A percentile compares a stretch with the other conserved stretches of the same genome.
Evolutionary conservation across 495 filamentous ascomycete species (phyloP).

Genomic region (Amniculicola lignicola): DNA sequence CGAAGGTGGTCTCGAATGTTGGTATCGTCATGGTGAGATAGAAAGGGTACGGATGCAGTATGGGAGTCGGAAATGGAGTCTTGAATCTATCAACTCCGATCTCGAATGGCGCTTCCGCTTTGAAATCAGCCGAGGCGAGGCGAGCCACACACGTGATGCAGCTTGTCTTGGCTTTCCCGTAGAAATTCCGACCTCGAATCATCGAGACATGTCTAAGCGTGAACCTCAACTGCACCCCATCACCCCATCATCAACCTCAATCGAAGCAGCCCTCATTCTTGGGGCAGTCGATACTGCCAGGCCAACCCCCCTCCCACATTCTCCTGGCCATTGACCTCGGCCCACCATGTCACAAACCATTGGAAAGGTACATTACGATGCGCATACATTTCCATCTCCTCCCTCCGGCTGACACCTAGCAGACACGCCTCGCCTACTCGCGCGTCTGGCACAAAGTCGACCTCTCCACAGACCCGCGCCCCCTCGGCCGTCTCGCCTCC

Average conservation of each 20-base stretch:
- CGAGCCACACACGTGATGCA: constrained; percentile 3
- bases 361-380: constrained; percentile 53
- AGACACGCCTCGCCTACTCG: constrained; percentile 96
- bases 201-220: no score
- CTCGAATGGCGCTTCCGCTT: constrained; percentile 9
- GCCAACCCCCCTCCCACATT: neutral
- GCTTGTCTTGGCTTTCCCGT: neutral
- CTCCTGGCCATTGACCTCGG: constrained; percentile 10
- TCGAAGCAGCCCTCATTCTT: no score
- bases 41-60: neutral
- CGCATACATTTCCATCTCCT: neutral
- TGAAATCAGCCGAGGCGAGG: constrained; percentile 8
- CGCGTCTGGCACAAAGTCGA: constrained; percentile 87
- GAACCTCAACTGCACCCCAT: constrained; percentile 11
- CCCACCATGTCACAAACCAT: constrained; percentile 64
- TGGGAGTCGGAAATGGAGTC: neutral
- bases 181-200: constrained; percentile 4
- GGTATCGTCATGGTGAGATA: constrained; percentile 22
- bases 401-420: neutral
- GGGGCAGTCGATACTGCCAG: constrained; percentile 3
- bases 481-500: constrained; percentile 85
- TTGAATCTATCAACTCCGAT: neutral
- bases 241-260: neutral
- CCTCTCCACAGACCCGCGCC: constrained; percentile 57
- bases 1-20: constrained; percentile 73